A percentile compares a stretch with the other conserved stretches of the same genome.
Conservation (phyloP, 1,139 yeast genomes). For the Nakaseomyces uthaithaninus region DNA sequence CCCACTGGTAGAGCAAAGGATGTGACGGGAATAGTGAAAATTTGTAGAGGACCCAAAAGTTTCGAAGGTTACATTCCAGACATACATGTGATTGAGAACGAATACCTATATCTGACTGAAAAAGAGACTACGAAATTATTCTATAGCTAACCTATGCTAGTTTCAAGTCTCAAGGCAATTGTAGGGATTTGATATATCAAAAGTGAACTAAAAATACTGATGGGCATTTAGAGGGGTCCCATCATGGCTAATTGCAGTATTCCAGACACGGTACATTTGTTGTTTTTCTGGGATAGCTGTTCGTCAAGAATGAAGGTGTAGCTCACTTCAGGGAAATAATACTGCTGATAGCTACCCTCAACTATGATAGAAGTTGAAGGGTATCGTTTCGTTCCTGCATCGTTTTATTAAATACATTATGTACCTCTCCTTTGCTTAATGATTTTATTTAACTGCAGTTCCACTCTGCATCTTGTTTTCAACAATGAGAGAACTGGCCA, state of each 20-base stretch:
- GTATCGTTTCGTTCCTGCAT: no score
- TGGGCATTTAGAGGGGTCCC: neutral
- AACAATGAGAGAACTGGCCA: conserved; percentile 88
- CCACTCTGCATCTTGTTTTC: conserved; percentile 85
- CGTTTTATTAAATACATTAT: neutral
- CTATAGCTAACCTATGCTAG: conserved; percentile 31
- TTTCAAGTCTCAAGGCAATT: no score
- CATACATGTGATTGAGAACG: conserved; percentile 45
- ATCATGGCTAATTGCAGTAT: no score
- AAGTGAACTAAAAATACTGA: neutral
- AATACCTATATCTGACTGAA: conserved; percentile 53
- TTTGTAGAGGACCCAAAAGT: conserved; percentile 44
- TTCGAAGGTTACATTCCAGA: conserved; percentile 9
- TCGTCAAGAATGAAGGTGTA: no score
- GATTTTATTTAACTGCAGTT: conserved; percentile 71
- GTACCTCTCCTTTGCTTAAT: conserved; percentile 35
- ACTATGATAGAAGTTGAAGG: no score
- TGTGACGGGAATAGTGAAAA: conserved; percentile 61
- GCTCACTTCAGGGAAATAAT: no score
- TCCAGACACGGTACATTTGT: no score
- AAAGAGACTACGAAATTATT: conserved; percentile 43
- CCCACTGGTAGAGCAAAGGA: conserved; percentile 79
- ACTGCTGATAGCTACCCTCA: no score
- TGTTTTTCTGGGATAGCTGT: no score
- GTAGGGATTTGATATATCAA: neutral